These are phyloP conservation scores for Luvunga scandens DNA, from an alignment of 345 rosid species.

Conservation along the genomic window DNA sequence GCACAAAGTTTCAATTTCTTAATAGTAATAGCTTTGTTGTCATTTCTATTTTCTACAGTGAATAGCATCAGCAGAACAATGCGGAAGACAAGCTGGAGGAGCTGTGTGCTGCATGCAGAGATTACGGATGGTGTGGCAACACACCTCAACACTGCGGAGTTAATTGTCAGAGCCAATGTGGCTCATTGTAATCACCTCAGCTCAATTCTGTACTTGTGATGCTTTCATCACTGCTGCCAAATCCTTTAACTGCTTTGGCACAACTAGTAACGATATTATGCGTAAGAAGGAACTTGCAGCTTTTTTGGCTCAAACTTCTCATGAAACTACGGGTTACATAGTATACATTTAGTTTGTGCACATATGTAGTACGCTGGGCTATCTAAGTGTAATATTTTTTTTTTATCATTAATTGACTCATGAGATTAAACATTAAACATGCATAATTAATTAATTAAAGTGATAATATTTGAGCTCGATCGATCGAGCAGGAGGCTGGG, in stretches of 20 bases:
- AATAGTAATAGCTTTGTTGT: background rate
- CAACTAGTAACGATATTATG: conserved; percentile 31
- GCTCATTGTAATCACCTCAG: background rate
- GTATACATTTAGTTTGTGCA: too few relatives aligned
- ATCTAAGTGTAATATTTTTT: too few relatives aligned
- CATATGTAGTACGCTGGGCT: too few relatives aligned
- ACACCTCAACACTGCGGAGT: conserved; percentile 36
- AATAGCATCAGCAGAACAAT: conserved; percentile 13
- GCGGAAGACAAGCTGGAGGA: conserved; percentile 27
- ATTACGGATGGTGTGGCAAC: conserved; percentile 58
- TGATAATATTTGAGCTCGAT: background rate
- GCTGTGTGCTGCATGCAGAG: conserved; percentile 29
- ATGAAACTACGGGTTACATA: conserved; percentile 43
- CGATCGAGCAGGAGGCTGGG: conserved; percentile 48
- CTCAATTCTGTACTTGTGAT: too few relatives aligned
- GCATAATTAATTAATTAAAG: background rate
- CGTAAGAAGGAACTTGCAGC: conserved; percentile 44
- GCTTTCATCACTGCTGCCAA: too few relatives aligned
- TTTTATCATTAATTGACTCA: too few relatives aligned
- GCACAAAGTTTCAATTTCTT: background rate
- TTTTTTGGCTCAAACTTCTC: conserved; percentile 64
- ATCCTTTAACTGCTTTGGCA: conserved; percentile 42
- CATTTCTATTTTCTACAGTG: background rate
- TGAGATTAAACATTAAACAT: too few relatives aligned
- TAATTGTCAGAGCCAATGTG: conserved; percentile 72